These are phyloP conservation scores for Dryas octopetala DNA, from an alignment of 306 rosid species.

Conservation along the genomic window DNA sequence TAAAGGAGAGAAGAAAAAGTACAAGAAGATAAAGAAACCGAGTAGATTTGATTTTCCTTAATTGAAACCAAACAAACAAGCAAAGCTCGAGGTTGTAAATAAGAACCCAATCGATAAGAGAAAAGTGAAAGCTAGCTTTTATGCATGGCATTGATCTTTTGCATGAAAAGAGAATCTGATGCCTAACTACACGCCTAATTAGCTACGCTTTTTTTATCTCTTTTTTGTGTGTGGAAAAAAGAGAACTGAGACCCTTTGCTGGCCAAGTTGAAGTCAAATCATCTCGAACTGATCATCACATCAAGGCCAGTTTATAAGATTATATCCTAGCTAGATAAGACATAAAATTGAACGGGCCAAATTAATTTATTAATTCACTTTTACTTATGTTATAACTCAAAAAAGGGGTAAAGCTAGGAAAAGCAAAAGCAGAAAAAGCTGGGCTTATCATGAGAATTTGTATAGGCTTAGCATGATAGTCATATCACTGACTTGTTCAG, in stretches of 20 bases:
- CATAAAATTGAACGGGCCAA: slow-evolving; percentile 10
- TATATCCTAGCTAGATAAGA: slow-evolving; percentile 37
- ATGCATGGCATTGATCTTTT: slow-evolving; percentile 21
- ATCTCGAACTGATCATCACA: slow-evolving; percentile 39
- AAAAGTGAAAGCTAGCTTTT: slow-evolving; percentile 37
- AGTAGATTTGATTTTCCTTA: slow-evolving; percentile 49
- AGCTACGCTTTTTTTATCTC: slow-evolving; percentile 31
- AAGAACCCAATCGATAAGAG: slow-evolving; percentile 28
- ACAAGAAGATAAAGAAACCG: slow-evolving; percentile 37
- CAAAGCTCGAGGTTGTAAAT: slow-evolving; percentile 51
- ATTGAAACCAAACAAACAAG: slow-evolving; percentile 34
- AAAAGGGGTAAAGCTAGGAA: neutral
- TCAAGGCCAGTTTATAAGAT: slow-evolving; percentile 33
- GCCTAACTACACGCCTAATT: slow-evolving; percentile 42
- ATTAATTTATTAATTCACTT: neutral
- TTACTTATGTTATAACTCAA: neutral
- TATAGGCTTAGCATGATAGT: neutral
- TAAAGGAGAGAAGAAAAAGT: slow-evolving; percentile 8
- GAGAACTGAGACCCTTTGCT: slow-evolving; percentile 5
- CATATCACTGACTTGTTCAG: slow-evolving; percentile 13
- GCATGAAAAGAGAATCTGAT: slow-evolving; percentile 51
- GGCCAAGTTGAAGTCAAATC: slow-evolving; percentile 34
- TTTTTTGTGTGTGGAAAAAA: slow-evolving; percentile 22
- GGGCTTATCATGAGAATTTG: slow-evolving; percentile 21
- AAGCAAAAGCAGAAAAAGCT: slow-evolving; percentile 1